These are phyloP conservation scores for Solanum habrochaites DNA, from an alignment of 257 asterid genomes.

Conservation along the genomic window DNA sequence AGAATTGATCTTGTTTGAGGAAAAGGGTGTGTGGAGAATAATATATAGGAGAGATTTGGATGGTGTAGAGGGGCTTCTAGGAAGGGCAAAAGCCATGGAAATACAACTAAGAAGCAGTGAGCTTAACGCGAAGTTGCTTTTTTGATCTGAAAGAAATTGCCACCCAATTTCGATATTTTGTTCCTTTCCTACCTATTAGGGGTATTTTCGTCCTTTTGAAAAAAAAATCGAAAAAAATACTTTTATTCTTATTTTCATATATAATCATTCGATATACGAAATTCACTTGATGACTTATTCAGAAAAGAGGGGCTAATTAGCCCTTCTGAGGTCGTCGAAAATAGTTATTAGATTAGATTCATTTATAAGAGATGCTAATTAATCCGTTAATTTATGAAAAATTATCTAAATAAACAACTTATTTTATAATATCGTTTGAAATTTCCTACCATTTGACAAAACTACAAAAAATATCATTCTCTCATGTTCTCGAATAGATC, in stretches of 20 bases:
- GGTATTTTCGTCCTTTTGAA: not conserved
- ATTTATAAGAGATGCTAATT: not conserved
- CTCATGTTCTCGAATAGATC: not conserved
- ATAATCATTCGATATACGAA: not conserved
- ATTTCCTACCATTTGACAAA: not conserved
- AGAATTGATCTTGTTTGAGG: not conserved
- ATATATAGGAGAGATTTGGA: not conserved
- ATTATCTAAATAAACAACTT: not conserved
- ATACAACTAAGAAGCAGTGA: slow-evolving; percentile 1
- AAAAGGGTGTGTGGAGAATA: not conserved
- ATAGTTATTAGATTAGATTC: not conserved
- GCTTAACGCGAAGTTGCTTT: not conserved
- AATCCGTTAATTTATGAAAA: not conserved
- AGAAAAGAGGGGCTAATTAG: not conserved
- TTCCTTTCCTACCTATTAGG: not conserved
- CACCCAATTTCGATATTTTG: not conserved
- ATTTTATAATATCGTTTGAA: too few species aligned
- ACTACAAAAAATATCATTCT: too few species aligned
- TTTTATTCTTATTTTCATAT: too few species aligned
- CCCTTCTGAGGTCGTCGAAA: not conserved
- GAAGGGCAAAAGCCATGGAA: not conserved
- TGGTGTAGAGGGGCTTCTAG: not conserved
- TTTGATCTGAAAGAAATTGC: slow-evolving; percentile 4
- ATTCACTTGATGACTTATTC: not conserved
- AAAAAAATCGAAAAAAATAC: fast-evolving